Conservation (phyloP, 441 rosid genomes). For the Raphanus hybrid region DNA sequence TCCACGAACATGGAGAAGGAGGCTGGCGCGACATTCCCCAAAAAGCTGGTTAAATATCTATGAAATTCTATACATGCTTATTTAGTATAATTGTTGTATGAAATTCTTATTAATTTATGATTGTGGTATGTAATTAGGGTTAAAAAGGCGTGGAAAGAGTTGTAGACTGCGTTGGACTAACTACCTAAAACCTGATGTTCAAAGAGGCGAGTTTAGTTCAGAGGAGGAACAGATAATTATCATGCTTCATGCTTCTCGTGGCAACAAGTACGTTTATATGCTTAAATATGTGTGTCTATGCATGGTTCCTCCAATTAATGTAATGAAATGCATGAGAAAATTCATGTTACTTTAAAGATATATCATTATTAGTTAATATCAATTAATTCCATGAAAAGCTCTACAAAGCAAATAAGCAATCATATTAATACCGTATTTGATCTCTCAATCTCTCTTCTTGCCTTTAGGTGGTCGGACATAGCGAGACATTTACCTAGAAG, state of each 20-base stretch:
- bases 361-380: too few species aligned
- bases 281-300: background rate
- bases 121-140: conserved; percentile 39
- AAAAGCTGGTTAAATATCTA: conserved; percentile 46
- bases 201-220: conserved; percentile 61
- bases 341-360: too few species aligned
- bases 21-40: conserved; percentile 74
- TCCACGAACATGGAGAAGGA: conserved; percentile 92
- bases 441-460: conserved; percentile 25
- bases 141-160: conserved; percentile 63
- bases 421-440: conserved; percentile 40
- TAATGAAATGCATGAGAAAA: background rate
- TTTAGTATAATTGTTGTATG: background rate
- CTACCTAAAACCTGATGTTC: conserved; percentile 57
- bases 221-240: conserved; percentile 62
- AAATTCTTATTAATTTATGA: background rate
- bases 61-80: background rate
- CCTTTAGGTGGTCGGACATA: conserved; percentile 67
- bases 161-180: conserved; percentile 62
- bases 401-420: background rate
- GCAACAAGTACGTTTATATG: conserved; percentile 49
- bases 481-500: conserved; percentile 60
- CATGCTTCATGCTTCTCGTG: conserved; percentile 65
- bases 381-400: background rate
- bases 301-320: background rate